These are phyloP conservation scores for Ceratocystis papillata DNA, from an alignment of 2,329 filamentous ascomycete genomes.

Conservation along the genomic window DNA sequence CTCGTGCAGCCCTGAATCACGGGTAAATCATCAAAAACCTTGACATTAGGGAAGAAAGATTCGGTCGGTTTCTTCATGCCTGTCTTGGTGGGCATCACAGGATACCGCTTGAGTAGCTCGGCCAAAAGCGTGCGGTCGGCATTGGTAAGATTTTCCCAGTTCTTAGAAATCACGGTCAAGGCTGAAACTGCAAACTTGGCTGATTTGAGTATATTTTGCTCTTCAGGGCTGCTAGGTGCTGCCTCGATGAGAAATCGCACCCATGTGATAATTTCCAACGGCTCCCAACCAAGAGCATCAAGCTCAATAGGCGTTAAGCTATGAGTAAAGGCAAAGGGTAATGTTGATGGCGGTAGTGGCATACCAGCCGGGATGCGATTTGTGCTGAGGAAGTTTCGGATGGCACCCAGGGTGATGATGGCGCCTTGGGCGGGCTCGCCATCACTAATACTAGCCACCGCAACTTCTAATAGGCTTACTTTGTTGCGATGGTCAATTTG, in stretches of 20 bases:
- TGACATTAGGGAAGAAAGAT: conserved; percentile 87
- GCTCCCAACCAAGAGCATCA: conserved; percentile 72
- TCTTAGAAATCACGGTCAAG: conserved; percentile 70
- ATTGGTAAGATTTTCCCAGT: conserved; percentile 53
- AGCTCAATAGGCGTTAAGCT: conserved; percentile 56
- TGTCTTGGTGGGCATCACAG: conserved; percentile 78
- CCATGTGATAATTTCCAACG: conserved; percentile 79
- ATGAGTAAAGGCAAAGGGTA: conserved; percentile 75
- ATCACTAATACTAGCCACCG: conserved; percentile 58
- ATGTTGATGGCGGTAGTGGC: conserved; percentile 68
- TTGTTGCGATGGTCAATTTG: conserved; percentile 62
- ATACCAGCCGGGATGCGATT: conserved; percentile 69
- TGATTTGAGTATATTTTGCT: conserved; percentile 60
- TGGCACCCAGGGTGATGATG: conserved; percentile 65
- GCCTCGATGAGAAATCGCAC: conserved; percentile 66
- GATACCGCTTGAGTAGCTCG: conserved; percentile 50
- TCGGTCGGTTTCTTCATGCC: conserved; percentile 81
- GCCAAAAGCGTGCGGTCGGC: conserved; percentile 19
- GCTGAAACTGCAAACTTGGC: conserved; percentile 66
- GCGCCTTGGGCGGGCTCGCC: conserved; percentile 49
- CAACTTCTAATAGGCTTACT: conserved; percentile 63
- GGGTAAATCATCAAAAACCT: conserved; percentile 86
- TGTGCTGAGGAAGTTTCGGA: conserved; percentile 64
- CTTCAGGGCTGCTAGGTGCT: conserved; percentile 46
- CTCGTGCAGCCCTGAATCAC: conserved; percentile 63